Base-by-base conservation (phyloP, 179 eudicot species). In the Spergularia azorica region DNA sequence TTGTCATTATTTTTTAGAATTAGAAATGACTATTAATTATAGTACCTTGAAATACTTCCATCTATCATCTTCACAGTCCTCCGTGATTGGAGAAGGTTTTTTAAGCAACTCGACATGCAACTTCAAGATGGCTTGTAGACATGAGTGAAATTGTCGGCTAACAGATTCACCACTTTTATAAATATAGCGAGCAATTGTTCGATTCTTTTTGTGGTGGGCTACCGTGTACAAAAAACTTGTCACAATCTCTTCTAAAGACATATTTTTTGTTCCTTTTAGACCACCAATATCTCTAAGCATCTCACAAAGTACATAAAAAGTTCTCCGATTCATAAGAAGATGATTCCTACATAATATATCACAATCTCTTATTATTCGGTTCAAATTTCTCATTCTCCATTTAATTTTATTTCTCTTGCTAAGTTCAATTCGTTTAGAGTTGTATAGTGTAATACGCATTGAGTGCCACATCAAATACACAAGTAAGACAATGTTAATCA, bases 41-140 rank as follows among this genome's bases (percentile, higher is more conserved):
- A 2, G 5, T 70, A 70, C 74, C 74, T 70, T 55, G 50, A 54
- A 70, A 55, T 0, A 52, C 7, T 70, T 70, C 61, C 74, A 70
- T 43, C n/a, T 55, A 70, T 55, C 62, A 70, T 70, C 61, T 36
- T 36, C 39, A 36, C 39, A 36, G 2, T 36, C 39, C 4, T 36
- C 39, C 39, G 4, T 36, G 4, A 55, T 26, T 0, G 74, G 62
- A 48, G 73, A 50, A 6, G 73, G 73, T 70, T 70, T 52, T 39
- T 51, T 70, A 21, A 70, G 73, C 41, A 70, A 52, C 11, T 18
- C 73, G 50, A 36, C 6, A 57, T 70, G 73, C 59, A 70, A 15
- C 59, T 70, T 36, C 4, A 36, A 36, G 4, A 36, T 36, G 39
- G 39, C 39, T 36, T 36, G 39, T 36, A 36, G 39, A 57, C 73